phyloP scores from a whole-genome alignment of 2,329 filamentous ascomycete species.

The Emergomyces pasteurianus region DNA sequence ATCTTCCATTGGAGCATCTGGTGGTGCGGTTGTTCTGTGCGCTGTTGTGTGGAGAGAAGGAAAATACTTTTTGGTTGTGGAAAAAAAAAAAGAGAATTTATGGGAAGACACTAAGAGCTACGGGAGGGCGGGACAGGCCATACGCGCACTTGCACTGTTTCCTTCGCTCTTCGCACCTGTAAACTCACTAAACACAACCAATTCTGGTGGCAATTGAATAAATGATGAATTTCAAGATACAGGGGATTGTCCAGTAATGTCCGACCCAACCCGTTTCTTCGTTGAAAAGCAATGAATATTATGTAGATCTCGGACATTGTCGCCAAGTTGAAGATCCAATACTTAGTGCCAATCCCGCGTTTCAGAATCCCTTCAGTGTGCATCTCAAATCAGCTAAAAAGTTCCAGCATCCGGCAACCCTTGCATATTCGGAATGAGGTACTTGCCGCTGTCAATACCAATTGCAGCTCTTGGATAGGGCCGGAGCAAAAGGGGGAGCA shows the following conservation, averaged over 20 bases:
- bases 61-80: background rate
- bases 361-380: background rate
- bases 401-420: background rate
- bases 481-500: background rate
- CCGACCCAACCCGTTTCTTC: background rate
- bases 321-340: background rate
- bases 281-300: background rate
- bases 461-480: too few species aligned
- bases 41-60: background rate
- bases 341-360: background rate
- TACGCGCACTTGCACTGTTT: background rate
- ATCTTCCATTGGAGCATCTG: background rate
- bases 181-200: background rate
- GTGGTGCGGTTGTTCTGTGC: background rate
- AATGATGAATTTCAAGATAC: background rate
- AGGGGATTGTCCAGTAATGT: background rate
- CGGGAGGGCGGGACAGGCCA: background rate
- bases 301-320: background rate
- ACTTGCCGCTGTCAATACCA: background rate
- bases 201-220: background rate
- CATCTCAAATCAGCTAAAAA: background rate
- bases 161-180: background rate
- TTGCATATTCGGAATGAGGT: background rate
- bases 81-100: background rate
- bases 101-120: background rate